phyloP scores from a whole-genome alignment of 306 rosid genomes.

The Luffa aegyptiaca region DNA sequence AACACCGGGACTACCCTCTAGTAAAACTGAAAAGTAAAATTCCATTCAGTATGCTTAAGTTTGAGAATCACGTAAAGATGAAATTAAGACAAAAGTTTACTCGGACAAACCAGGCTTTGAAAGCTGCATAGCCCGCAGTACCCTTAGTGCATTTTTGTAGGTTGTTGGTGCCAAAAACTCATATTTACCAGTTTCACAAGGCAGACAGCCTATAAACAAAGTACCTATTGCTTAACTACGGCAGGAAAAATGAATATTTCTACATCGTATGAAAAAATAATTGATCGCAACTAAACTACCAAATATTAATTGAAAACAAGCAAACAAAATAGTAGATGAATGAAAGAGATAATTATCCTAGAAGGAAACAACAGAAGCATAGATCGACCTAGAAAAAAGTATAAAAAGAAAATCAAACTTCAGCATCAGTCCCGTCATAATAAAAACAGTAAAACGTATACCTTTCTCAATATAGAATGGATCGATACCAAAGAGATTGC shows the following conservation, averaged over 20 bases:
- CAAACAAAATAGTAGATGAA: neutral
- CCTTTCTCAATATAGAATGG: constrained; percentile 82
- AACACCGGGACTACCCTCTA: constrained; percentile 98
- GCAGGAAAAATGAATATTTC: neutral
- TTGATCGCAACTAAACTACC: neutral
- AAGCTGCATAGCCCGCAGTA: constrained; percentile 92
- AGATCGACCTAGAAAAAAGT: neutral
- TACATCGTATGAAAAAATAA: neutral
- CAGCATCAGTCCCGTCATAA: neutral
- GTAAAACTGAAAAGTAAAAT: constrained; percentile 47
- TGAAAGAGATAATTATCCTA: neutral
- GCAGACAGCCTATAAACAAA: constrained; percentile 35
- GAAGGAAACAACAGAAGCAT: neutral
- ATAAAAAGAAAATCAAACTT: neutral
- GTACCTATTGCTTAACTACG: neutral
- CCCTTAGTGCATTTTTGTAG: constrained; percentile 57
- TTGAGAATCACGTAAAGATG: neutral
- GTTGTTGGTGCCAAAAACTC: constrained; percentile 83
- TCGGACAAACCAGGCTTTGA: constrained; percentile 60
- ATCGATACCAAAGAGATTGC: constrained; percentile 49
- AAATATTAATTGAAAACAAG: neutral
- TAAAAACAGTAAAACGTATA: neutral
- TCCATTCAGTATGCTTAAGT: constrained; percentile 11
- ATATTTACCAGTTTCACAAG: constrained; percentile 40
- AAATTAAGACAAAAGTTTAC: neutral